Conservation (phyloP, 116 monocot species). For the Trichopus zeylanicus region DNA sequence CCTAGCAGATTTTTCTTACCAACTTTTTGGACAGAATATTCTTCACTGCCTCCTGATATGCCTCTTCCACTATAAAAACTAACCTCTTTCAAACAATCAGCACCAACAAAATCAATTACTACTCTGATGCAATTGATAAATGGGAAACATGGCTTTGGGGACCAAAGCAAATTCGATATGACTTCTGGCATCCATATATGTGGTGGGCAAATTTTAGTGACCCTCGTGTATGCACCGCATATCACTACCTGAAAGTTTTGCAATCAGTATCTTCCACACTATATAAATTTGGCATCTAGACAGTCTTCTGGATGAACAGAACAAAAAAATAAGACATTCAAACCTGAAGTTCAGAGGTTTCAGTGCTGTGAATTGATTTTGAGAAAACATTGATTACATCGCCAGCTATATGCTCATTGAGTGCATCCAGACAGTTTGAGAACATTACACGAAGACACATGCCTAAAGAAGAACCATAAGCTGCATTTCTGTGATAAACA, state of each 20-base stretch:
- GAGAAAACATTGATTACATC: slow-evolving; percentile 59
- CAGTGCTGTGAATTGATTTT: slow-evolving; percentile 45
- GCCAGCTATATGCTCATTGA: slow-evolving; percentile 66
- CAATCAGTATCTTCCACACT: slow-evolving; percentile 8
- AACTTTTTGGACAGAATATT: slow-evolving; percentile 19
- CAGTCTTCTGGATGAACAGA: background rate
- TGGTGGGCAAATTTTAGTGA: slow-evolving; percentile 59
- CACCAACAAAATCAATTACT: slow-evolving; percentile 39
- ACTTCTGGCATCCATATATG: slow-evolving; percentile 70
- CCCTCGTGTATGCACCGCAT: slow-evolving; percentile 68
- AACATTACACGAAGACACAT: slow-evolving; percentile 74
- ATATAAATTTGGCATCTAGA: background rate
- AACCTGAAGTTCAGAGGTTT: slow-evolving; percentile 88
- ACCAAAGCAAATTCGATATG: slow-evolving; percentile 46
- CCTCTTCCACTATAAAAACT: slow-evolving; percentile 9
- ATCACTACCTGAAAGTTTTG: slow-evolving; percentile 55
- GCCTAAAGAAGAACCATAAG: slow-evolving; percentile 73
- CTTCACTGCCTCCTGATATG: slow-evolving; percentile 14
- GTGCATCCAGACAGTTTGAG: slow-evolving; percentile 48
- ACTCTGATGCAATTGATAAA: slow-evolving; percentile 67
- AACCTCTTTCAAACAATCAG: slow-evolving; percentile 18
- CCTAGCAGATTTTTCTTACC: slow-evolving; percentile 46
- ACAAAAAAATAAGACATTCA: background rate
- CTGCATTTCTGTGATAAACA: slow-evolving; percentile 47
- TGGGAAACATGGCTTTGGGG: slow-evolving; percentile 48